Base-by-base conservation (phyloP, 1,284 basidiomycete species). In the Cryptococcus floricola region DNA sequence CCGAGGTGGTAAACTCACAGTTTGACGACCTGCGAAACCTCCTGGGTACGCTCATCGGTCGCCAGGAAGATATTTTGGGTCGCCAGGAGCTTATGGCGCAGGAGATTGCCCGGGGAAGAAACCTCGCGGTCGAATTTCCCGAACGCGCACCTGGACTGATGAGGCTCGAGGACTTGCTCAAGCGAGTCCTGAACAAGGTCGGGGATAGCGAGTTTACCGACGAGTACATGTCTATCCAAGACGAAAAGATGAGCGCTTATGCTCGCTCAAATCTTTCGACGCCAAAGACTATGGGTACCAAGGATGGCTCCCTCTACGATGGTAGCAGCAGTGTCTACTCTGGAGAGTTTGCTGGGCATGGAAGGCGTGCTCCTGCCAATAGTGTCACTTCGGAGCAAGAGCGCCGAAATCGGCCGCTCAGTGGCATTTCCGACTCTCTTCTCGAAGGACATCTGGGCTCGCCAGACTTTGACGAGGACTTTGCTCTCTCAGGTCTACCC, bases 151-250 rank as follows among this genome's bases (percentile, higher is more conserved):
- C 64, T 5, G 57, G 56, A 19, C 47, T 67, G 23, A 45, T 61
- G 4, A 60, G 73, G 13, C 52, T 77, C 10, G 73, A 76, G 60
- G 63, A 73, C 39, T 51, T 77, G 39, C 63, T 77, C 16, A 57
- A 62, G 8, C 56, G 65, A 2, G 61, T 75, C 8, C 60, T 77
- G 12, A 55, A 59, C 7, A 62, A 62, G 7, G 51, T 52, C n/a
- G 66, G 68, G 4, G 68, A 69, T 43, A 59, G 56, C 45, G 64
- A 68, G 19, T 53, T 61, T 37, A 49, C 50, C 5, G 63, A 69
- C n/a, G 64, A 64, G 18, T 37, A 53, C 13, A 37, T 23, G 8
- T 3, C 41, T 1, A 34, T 19, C 4, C 34, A 37, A 23, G 44
- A 44, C 19, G 48, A 41, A 34, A 47, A 41, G 45, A 39, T 16